These are phyloP conservation scores for Ilyonectria sp. DNA, from an alignment of 2,329 filamentous ascomycete species.

Conservation along the genomic window DNA sequence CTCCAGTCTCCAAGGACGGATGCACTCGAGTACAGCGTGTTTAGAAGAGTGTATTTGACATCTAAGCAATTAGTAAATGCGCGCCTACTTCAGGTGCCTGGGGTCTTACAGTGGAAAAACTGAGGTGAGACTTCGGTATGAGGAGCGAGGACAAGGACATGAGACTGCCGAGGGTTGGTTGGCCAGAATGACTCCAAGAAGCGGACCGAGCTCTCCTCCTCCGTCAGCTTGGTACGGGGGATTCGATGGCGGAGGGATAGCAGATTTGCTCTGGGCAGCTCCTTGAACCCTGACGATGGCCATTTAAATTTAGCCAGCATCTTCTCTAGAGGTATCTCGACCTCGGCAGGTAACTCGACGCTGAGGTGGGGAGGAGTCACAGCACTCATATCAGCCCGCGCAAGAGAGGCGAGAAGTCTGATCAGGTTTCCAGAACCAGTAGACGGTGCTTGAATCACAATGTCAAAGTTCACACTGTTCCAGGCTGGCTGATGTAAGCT, in stretches of 20 bases:
- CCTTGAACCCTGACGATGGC: slow-evolving; percentile 66
- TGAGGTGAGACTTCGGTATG: slow-evolving; percentile 84
- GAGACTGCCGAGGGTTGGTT: slow-evolving; percentile 71
- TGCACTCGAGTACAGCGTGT: slow-evolving; percentile 79
- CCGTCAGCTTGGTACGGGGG: slow-evolving; percentile 68
- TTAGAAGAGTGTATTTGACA: slow-evolving; percentile 82
- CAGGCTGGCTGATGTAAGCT: slow-evolving; percentile 66
- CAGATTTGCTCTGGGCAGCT: slow-evolving; percentile 62
- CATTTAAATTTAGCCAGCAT: slow-evolving; percentile 78
- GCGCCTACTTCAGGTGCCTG: not conserved
- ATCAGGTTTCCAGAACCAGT: slow-evolving; percentile 82
- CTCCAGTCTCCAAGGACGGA: slow-evolving; percentile 62
- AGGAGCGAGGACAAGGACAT: slow-evolving; percentile 88
- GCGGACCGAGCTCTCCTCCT: slow-evolving; percentile 80
- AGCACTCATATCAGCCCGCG: slow-evolving; percentile 81
- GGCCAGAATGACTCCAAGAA: slow-evolving; percentile 94
- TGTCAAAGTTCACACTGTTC: slow-evolving; percentile 84
- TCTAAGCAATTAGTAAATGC: slow-evolving; percentile 60
- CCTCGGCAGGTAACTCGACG: slow-evolving; percentile 82
- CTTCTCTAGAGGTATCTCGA: slow-evolving; percentile 75
- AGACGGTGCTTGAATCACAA: slow-evolving; percentile 83
- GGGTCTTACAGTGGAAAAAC: slow-evolving; percentile 81
- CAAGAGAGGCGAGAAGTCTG: slow-evolving; percentile 82
- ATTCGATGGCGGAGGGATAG: slow-evolving; percentile 85
- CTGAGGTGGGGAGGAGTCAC: slow-evolving; percentile 81